Base-by-base conservation (phyloP, 202 grass and related monocot genomes). In the Brachypodium distachyon region DNA sequence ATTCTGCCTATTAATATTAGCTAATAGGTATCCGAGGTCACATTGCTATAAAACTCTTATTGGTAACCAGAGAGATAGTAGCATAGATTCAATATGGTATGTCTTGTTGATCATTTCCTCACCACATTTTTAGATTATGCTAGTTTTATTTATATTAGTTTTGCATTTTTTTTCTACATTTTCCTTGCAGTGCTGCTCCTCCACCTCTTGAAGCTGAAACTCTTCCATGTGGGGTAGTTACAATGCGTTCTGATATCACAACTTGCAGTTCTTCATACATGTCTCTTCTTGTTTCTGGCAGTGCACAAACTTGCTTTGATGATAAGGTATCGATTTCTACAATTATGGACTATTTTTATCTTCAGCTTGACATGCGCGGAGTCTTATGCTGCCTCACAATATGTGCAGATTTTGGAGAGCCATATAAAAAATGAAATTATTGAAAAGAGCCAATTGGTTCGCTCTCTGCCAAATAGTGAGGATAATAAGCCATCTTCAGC, bases 271-370 rank as follows among this genome's bases (percentile, higher is more conserved):
- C 74, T 17, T 89, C 96, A 67, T 92, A 99, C 61, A 91, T 99
- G 42, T 99, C 96, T 57, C 82, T 99, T 28, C 77, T 99, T 0
- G 92, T 99, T 67, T 99, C 96, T 80, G 96, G 92, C 26, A 93
- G 92, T 37, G 91, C 96, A 53, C 92, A 99, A 9, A 99, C 92
- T 80, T 99, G 96, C 84, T 99, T 99, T 83, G 87, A 99, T 69
- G 92, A 96, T 29, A 84, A 90, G 83, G 92, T 96, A 92, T 10
- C 31, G 49, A 50, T 66, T 81, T 12, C 43, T 46, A 21, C 60
- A 48, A 53, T 32, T 72, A 37, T 52, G n/a, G n/a, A n/a, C n/a
- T n/a, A n/a, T n/a, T n/a, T n/a, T n/a, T n/a, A n/a, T n/a, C n/a
- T n/a, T n/a, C n/a, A n/a, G n/a, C n/a, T n/a, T n/a, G n/a, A n/a